These are phyloP conservation scores for Torulaspora franciscae DNA, from an alignment of 805 yeast genomes.

Conservation along the genomic window DNA sequence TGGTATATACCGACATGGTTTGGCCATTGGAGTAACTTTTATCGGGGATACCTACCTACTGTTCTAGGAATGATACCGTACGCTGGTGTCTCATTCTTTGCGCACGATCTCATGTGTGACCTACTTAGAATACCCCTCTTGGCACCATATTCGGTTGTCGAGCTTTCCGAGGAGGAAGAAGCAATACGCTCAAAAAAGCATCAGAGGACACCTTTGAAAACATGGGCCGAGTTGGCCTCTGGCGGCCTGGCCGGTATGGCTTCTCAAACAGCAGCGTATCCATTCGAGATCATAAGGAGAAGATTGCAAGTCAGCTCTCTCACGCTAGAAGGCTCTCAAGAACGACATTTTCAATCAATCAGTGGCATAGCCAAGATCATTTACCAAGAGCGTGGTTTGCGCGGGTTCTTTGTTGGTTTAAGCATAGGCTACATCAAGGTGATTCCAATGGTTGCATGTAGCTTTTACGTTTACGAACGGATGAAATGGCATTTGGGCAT, in stretches of 20 bases:
- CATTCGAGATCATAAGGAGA: constrained; percentile 90
- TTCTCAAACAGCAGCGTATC: constrained; percentile 95
- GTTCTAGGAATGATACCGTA: constrained; percentile 94
- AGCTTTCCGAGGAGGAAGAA: constrained; percentile 24
- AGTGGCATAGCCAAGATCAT: constrained; percentile 47
- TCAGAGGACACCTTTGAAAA: constrained; percentile 60
- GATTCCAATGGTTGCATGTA: constrained; percentile 95
- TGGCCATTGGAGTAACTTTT: constrained; percentile 57
- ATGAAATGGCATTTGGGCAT: constrained; percentile 68
- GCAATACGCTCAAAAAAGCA: constrained; percentile 14
- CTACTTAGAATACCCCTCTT: constrained; percentile 60
- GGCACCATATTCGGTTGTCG: constrained; percentile 46
- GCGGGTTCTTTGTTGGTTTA: constrained; percentile 91
- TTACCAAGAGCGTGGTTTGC: constrained; percentile 66
- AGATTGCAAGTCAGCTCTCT: constrained; percentile 94
- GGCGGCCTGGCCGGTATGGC: constrained; percentile 96
- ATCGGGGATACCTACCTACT: constrained; percentile 92
- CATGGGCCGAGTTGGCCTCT: constrained; percentile 90
- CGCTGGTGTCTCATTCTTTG: constrained; percentile 94
- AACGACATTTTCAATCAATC: constrained; percentile 32
- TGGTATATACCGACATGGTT: constrained; percentile 36
- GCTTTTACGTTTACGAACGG: constrained; percentile 90
- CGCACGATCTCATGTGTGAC: constrained; percentile 90
- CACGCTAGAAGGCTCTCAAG: constrained; percentile 49
- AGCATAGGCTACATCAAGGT: constrained; percentile 94